Evolutionary conservation across 140 eudicot genomes (phyloP).

Genomic region (Anethum foeniculum): DNA sequence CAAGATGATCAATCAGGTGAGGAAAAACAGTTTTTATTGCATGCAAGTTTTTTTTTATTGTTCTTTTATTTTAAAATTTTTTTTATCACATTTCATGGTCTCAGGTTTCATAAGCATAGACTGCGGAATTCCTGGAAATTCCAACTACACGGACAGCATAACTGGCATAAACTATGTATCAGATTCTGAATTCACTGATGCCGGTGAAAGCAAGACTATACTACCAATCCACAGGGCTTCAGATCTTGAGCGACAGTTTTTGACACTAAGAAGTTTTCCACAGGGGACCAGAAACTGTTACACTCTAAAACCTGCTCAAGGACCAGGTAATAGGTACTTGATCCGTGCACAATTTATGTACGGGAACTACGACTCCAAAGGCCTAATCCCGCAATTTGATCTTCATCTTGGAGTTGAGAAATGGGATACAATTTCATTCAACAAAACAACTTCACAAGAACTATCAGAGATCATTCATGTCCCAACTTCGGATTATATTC

Average conservation of each 20-base stretch:
- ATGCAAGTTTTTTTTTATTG: too few species aligned
- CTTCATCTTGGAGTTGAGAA: slow-evolving; percentile 39
- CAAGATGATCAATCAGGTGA: slow-evolving; percentile 38
- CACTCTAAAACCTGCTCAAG: slow-evolving; percentile 32
- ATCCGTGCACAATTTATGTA: slow-evolving; percentile 32
- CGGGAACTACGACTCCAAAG: slow-evolving; percentile 37
- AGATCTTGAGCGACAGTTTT: slow-evolving; percentile 9
- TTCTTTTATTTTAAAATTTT: too few species aligned
- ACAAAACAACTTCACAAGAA: background rate
- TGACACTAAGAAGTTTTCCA: slow-evolving; percentile 40
- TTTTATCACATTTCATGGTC: slow-evolving; percentile 2
- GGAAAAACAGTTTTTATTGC: background rate
- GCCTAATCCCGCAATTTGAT: slow-evolving; percentile 29
- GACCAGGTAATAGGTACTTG: slow-evolving; percentile 27
- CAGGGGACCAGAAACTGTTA: slow-evolving; percentile 42
- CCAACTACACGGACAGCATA: slow-evolving; percentile 24
- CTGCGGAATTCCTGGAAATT: slow-evolving; percentile 31
- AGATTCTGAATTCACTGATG: slow-evolving; percentile 22
- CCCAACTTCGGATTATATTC: slow-evolving; percentile 27
- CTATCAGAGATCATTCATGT: slow-evolving; percentile 28
- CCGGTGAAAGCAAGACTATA: slow-evolving; percentile 24
- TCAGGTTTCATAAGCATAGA: slow-evolving; percentile 51
- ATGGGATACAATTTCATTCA: slow-evolving; percentile 37
- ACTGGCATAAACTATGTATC: slow-evolving; percentile 25
- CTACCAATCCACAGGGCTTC: slow-evolving; percentile 12